Evolutionary conservation across 2,329 filamentous ascomycete species (phyloP).

Genomic region (Colletotrichum euphorbiae): DNA sequence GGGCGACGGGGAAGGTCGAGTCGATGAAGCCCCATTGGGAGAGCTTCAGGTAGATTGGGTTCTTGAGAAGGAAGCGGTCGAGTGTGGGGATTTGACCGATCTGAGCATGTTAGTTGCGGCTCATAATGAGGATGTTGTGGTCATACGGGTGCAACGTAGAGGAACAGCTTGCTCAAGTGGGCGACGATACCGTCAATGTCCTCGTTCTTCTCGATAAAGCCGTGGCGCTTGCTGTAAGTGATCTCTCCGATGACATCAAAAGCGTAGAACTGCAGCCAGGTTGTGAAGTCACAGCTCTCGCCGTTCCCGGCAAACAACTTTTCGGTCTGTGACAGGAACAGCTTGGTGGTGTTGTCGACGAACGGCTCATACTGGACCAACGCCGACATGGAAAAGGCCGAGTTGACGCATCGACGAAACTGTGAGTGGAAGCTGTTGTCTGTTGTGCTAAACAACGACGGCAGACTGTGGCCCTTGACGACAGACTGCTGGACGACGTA

Average conservation of each 20-base stretch:
- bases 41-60: conserved; percentile 76
- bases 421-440: conserved; percentile 81
- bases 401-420: conserved; percentile 80
- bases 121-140: not conserved
- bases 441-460: conserved; percentile 81
- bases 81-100: conserved; percentile 81
- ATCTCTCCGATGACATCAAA: conserved; percentile 86
- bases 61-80: conserved; percentile 78
- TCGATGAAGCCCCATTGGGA: conserved; percentile 76
- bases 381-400: conserved; percentile 81
- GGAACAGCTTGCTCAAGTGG: conserved; percentile 73
- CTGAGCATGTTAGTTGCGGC: conserved; percentile 48
- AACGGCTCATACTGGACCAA: conserved; percentile 84
- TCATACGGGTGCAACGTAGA: conserved; percentile 77
- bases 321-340: conserved; percentile 75
- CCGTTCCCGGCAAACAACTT: conserved; percentile 61
- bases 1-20: conserved; percentile 77
- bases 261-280: conserved; percentile 84
- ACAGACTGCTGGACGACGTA: conserved; percentile 83
- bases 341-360: conserved; percentile 78
- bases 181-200: conserved; percentile 80
- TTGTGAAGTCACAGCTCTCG: conserved; percentile 70
- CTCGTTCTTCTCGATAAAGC: conserved; percentile 79
- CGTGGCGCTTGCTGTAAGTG: conserved; percentile 80
- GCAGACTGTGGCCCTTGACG: conserved; percentile 73